Percentiles rank a stretch among this genome's conserved stretches.
Conservation (phyloP, 2,329 filamentous ascomycete species). For the Cladosporium sp. region DNA sequence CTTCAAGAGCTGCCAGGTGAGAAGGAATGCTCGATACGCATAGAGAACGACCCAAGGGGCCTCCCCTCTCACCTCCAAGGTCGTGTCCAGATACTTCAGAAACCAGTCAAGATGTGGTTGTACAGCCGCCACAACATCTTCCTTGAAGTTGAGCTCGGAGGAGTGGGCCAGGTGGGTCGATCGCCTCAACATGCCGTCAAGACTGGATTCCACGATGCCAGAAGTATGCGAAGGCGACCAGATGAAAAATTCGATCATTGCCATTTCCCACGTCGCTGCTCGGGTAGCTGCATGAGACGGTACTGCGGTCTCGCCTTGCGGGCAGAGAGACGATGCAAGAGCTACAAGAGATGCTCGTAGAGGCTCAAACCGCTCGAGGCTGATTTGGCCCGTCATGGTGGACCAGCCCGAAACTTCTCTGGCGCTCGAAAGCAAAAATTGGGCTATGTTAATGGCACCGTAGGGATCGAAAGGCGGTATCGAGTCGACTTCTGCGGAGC, state of each 20-base stretch:
- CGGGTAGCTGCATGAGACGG: not conserved
- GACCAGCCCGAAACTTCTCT: constrained; percentile 13
- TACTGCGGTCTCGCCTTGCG: not conserved
- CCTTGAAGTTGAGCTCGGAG: constrained; percentile 1
- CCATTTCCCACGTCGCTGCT: constrained; percentile 13
- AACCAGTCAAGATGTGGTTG: constrained; percentile 12
- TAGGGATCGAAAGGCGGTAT: constrained; percentile 10
- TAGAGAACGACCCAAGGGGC: constrained; percentile 9
- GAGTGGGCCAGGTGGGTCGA: constrained; percentile 7
- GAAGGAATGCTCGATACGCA: constrained; percentile 8
- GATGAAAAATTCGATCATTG: constrained; percentile 13
- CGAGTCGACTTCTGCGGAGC: not conserved
- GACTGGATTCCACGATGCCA: constrained; percentile 3
- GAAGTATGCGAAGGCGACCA: constrained; percentile 12
- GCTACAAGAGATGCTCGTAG: constrained; percentile 9
- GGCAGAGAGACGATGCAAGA: constrained; percentile 4
- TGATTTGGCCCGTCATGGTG: constrained; percentile 11
- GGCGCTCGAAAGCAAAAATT: constrained; percentile 11
- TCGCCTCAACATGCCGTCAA: constrained; percentile 5
- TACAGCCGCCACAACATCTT: not conserved
- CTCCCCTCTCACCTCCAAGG: not conserved
- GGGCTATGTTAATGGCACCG: constrained; percentile 11
- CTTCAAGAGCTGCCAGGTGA: constrained; percentile 8
- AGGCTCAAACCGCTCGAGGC: constrained; percentile 12
- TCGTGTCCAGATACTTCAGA: not conserved